A percentile compares a stretch with the other conserved stretches of the same genome.
Conservation (phyloP, 768 basidiomycete species). For the Galerina marginata region DNA sequence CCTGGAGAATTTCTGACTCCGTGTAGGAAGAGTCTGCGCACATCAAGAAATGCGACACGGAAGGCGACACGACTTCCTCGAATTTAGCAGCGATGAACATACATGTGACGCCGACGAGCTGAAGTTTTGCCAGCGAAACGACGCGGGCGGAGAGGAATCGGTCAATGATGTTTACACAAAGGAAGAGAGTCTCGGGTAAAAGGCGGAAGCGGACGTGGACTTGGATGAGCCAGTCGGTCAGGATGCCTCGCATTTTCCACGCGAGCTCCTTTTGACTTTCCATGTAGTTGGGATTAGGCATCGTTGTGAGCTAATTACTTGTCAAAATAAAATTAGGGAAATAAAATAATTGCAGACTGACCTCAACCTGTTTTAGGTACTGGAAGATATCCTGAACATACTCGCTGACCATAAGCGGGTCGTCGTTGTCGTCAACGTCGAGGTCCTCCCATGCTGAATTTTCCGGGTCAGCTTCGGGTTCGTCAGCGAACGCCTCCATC, state of each 20-base stretch:
- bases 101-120: conserved; percentile 93
- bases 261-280: conserved; percentile 90
- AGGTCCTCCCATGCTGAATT: conserved; percentile 85
- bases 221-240: conserved; percentile 96
- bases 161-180: conserved; percentile 92
- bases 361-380: conserved; percentile 91
- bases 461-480: conserved; percentile 70
- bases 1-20: conserved; percentile 67
- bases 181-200: conserved; percentile 93
- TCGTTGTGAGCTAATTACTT: conserved; percentile 63
- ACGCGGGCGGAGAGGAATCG: conserved; percentile 78
- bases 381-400: conserved; percentile 94
- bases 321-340: neutral
- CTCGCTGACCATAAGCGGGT: conserved; percentile 96
- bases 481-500: conserved; percentile 55
- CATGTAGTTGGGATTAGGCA: conserved; percentile 97
- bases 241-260: conserved; percentile 95
- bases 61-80: conserved; percentile 93
- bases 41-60: conserved; percentile 86
- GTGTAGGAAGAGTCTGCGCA: conserved; percentile 90
- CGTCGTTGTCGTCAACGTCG: conserved; percentile 90
- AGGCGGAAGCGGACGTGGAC: conserved; percentile 93
- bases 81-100: conserved; percentile 95
- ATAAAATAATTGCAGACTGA: conserved; percentile 35
- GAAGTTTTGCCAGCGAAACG: conserved; percentile 91